Conservation (phyloP, 1,284 basidiomycete species). For the Sporisorium iseilematis-ciliati region DNA sequence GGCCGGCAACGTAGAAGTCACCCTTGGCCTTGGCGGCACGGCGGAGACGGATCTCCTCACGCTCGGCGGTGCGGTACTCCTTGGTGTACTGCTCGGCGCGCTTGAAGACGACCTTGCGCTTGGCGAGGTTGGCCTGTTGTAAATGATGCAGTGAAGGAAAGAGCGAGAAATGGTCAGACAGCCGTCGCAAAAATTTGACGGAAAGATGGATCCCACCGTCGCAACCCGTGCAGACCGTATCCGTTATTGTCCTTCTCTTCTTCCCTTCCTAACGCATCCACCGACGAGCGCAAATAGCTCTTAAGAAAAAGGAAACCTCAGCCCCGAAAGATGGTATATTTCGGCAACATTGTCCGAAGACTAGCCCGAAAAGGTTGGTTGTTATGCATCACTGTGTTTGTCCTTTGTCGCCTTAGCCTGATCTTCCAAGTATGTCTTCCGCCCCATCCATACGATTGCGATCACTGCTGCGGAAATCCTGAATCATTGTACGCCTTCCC, state of each 20-base stretch:
- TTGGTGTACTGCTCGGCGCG: conserved; percentile 98
- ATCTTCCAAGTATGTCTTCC: no score
- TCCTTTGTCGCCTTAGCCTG: conserved; percentile 21
- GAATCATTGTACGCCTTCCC: conserved; percentile 72
- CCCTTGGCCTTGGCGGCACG: conserved; percentile 90
- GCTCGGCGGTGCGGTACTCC: conserved; percentile 92
- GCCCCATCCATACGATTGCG: background rate
- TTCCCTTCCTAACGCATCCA: background rate
- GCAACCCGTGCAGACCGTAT: background rate
- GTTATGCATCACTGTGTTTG: conserved; percentile 62
- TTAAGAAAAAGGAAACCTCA: conserved; percentile 51
- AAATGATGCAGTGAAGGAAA: background rate
- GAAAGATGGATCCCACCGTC: background rate
- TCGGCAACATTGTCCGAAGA: conserved; percentile 66
- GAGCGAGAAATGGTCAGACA: conserved; percentile 22
- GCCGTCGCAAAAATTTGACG: background rate
- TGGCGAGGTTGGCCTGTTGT: conserved; percentile 83
- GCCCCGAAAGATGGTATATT: conserved; percentile 70
- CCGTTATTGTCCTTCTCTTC: background rate
- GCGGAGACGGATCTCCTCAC: conserved; percentile 96
- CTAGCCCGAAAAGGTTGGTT: conserved; percentile 65
- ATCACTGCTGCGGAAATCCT: conserved; percentile 12
- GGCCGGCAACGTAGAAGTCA: conserved; percentile 96
- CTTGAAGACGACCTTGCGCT: conserved; percentile 99
- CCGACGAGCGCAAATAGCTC: background rate